Evolutionary conservation across 148 eudicot species (phyloP), one percentile per base, ranked within the genome.

Genomic region (Salicornia ramosissima): DNA sequence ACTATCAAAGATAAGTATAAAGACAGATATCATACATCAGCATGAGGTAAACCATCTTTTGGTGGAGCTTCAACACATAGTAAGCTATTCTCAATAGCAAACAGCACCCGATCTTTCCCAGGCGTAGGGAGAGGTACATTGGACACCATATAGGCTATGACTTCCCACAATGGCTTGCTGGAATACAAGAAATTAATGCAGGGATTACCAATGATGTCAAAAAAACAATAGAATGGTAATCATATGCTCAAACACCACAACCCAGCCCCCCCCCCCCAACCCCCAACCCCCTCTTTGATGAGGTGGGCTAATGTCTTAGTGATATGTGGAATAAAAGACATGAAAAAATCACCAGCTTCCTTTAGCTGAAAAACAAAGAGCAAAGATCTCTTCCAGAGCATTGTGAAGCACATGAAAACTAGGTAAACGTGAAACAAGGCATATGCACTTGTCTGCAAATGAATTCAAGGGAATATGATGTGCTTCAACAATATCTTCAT

Each of bases 101-200:
- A 94, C 73, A 94, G 73, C 67, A 90, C 96, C 42, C 96, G 71
- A 54, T 88, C 93, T 79, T 84, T 87, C 77, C 97, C 99, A 43
- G 99, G 96, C 21, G 87, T 86, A 67, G 99, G 99, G 82, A 94
- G 77, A 70, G 96, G 96, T 72, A 94, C 88, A 74, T 82, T 82
- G 70, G 91, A 88, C 66, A 94, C 88, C 60, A 82, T 65, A 78
- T 68, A 67, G 74, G 91, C 84, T 40, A 94, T 86, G 56, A 94
- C 89, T 68, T 91, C 96, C 99, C 99, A 94, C 28, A 94, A 72
- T 28, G 99, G 92, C 84, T 94, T 90, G 96, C 99, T 94, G 90
- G 77, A 94, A 94, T 12, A 64, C 72, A 67, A 47, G 67, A 42
- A 64, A 24, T 61, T 28, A 36, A 61, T n/a, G 3, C 18, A 40